Evolutionary conservation across 768 basidiomycete species (phyloP).

Genomic region (Xerocomellus chrysenteron): DNA sequence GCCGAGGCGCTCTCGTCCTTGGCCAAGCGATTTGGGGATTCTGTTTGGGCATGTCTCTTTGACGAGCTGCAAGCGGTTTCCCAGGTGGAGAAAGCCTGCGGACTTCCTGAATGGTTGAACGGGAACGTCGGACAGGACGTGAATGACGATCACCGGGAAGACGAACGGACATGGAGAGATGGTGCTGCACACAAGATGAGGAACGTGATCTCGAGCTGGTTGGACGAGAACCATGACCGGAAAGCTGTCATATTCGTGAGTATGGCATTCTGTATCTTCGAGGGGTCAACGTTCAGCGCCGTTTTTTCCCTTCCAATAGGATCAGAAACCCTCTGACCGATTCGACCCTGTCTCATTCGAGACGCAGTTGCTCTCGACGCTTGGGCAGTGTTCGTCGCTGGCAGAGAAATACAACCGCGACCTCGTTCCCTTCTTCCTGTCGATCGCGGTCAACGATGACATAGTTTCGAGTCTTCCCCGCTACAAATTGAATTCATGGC

Average conservation of each 20-base stretch:
- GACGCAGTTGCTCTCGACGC: slow-evolving; percentile 67
- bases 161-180: slow-evolving; percentile 76
- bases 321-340: slow-evolving; percentile 46
- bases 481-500: slow-evolving; percentile 68
- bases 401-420: slow-evolving; percentile 87
- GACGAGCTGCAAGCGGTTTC: slow-evolving; percentile 50
- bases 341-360: slow-evolving; percentile 80
- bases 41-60: slow-evolving; percentile 73
- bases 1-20: slow-evolving; percentile 59
- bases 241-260: slow-evolving; percentile 38
- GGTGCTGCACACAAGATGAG: slow-evolving; percentile 66
- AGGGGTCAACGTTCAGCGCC: neutral
- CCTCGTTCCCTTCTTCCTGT: slow-evolving; percentile 83
- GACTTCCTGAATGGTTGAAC: slow-evolving; percentile 28
- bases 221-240: slow-evolving; percentile 31
- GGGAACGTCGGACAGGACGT: slow-evolving; percentile 18
- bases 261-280: neutral
- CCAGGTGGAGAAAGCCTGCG: neutral
- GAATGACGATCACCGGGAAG: slow-evolving; percentile 48
- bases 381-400: slow-evolving; percentile 67
- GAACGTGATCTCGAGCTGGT: slow-evolving; percentile 48
- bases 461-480: slow-evolving; percentile 47
- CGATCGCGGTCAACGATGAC: slow-evolving; percentile 35
- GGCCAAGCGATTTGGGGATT: slow-evolving; percentile 58
- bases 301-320: slow-evolving; percentile 23